A percentile compares a stretch with the other conserved stretches of the same genome.
Conservation (phyloP, 768 basidiomycete species). For the Naganishia friedmannii region DNA sequence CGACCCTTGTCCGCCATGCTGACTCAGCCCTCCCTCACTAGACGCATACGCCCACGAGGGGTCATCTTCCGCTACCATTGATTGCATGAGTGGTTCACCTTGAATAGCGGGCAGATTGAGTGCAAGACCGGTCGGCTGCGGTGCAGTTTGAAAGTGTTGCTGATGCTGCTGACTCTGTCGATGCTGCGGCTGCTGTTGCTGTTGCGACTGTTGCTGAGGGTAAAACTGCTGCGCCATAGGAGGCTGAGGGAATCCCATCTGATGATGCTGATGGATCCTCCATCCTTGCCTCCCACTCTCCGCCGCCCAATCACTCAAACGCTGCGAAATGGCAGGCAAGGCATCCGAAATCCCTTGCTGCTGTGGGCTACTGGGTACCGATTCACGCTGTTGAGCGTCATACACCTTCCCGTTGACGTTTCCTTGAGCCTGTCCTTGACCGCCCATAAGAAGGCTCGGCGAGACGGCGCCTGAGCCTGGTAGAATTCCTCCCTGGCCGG, state of each 20-base stretch:
- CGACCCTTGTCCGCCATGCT: conserved; percentile 4
- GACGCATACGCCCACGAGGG: conserved; percentile 20
- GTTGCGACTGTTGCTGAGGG: conserved; percentile 4
- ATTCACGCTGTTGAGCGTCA: not conserved
- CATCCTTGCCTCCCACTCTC: conserved; percentile 18
- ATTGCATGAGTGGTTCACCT: not conserved
- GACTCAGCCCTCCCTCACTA: conserved; percentile 10
- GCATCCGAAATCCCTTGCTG: conserved; percentile 23
- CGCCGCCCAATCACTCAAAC: conserved; percentile 30
- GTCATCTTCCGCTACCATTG: not conserved
- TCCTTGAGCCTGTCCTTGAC: not conserved
- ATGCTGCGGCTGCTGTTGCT: conserved; percentile 14
- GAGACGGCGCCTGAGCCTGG: conserved; percentile 29
- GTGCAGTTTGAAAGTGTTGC: not conserved
- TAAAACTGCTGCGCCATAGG: not conserved
- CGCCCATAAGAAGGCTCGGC: conserved; percentile 28
- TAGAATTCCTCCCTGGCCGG: conserved; percentile 1
- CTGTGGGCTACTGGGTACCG: conserved; percentile 1
- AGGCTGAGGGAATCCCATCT: not conserved
- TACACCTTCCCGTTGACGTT: conserved; percentile 3
- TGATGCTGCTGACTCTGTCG: not conserved
- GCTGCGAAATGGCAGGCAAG: conserved; percentile 32
- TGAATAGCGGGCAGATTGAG: conserved; percentile 11
- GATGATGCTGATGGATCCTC: not conserved
- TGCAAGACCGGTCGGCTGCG: conserved; percentile 10